Evolutionary conservation across 2,329 filamentous ascomycete species (phyloP), one percentile per base, ranked within the genome.

Genomic region (Monilinia fructicola): DNA sequence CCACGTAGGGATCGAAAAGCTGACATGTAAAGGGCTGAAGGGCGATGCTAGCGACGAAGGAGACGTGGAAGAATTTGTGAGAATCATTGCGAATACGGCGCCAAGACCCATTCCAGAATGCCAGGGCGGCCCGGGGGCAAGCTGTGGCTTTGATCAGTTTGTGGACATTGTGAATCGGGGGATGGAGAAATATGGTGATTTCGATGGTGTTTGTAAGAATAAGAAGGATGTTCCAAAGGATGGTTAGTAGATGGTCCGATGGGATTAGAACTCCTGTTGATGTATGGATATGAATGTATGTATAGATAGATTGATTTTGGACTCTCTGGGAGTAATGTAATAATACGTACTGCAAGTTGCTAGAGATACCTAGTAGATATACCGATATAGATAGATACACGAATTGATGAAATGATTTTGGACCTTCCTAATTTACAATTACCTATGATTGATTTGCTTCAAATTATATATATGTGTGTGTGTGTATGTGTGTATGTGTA

Each of bases 1-100:
- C 40, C 90, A 90, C 74, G 79, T 90, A 31, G 88, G 86, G 0
- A 82, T 90, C 52, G 88, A 90, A 79, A 82, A 84, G 62, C 78
- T 90, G 76, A 81, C 86, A 65, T 90, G 88, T 75, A 76, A 75
- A 44, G 42, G 2, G 80, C 81, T n/a, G 82, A 82, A 71, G 82
- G 82, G 67, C 84, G 85, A 9, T 2, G 80, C 84, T 14, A 82
- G 59, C 7, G 70, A 80, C 1, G 80, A 84, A 18, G 82, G 53
- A 1, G 71, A 80, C 1, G 80, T 83, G 12, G 82, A 82, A 14
- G 82, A 85, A 26, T 85, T 81, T 71, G 80, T 83, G 68, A 77
- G 83, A 16, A 79, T 84, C 1, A 75, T 85, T 64, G 82, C 84
- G 38, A 85, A 85, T 73, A 79, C 78, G 60, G 79, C 78, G 42